Evolutionary conservation across 2,329 filamentous ascomycete species (phyloP).

Genomic region (Aspergillus pseudoterreus): DNA sequence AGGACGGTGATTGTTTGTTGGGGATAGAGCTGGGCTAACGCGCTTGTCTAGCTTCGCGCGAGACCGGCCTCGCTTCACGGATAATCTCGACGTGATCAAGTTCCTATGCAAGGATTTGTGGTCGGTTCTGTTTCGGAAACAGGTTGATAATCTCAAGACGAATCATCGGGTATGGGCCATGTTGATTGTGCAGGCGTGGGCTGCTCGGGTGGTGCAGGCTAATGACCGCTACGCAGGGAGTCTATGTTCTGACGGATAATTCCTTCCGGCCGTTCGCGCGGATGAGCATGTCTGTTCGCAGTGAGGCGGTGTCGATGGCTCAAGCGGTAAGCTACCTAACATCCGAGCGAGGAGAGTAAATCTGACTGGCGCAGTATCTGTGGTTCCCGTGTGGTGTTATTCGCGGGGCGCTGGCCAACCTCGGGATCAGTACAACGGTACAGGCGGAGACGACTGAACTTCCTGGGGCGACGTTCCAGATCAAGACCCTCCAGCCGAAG

Average conservation of each 20-base stretch:
- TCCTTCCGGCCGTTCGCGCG: conserved; percentile 81
- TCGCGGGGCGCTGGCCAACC: conserved; percentile 81
- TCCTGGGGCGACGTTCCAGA: conserved; percentile 89
- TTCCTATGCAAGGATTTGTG: conserved; percentile 98
- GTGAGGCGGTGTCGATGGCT: conserved; percentile 68
- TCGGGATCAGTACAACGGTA: conserved; percentile 88
- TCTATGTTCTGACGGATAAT: conserved; percentile 94
- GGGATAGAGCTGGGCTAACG: neutral
- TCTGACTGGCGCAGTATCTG: conserved; percentile 61
- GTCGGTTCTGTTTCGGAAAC: conserved; percentile 91
- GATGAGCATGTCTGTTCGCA: conserved; percentile 79
- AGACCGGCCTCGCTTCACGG: conserved; percentile 81
- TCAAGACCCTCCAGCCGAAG: conserved; percentile 74
- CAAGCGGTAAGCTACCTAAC: conserved; percentile 60
- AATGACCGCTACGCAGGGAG: conserved; percentile 55
- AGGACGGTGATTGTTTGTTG: too few species aligned
- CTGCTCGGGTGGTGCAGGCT: too few species aligned
- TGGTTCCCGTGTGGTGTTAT: conserved; percentile 96
- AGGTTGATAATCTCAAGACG: conserved; percentile 97
- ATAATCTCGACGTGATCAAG: conserved; percentile 94
- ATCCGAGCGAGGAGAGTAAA: neutral
- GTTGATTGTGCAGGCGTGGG: neutral
- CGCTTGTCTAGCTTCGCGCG: conserved; percentile 34
- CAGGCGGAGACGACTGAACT: conserved; percentile 86
- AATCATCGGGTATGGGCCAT: conserved; percentile 69